Conservation (phyloP, 2,329 filamentous ascomycete genomes). For the Raffaelea arxii region DNA sequence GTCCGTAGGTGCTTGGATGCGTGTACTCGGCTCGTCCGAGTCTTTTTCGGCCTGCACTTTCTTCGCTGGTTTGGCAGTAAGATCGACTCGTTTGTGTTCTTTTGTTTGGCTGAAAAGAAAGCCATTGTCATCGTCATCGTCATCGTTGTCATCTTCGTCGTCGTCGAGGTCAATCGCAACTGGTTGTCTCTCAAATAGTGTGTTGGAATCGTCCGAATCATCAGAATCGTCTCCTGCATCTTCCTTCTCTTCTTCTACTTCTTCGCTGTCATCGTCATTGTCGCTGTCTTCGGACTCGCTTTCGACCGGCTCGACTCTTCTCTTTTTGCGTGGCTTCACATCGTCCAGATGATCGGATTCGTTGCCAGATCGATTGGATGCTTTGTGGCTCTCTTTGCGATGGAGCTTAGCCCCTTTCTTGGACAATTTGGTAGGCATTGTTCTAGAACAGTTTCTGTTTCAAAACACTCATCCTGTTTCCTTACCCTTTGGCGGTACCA, state of each 20-base stretch:
- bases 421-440: not conserved
- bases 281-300: conserved; percentile 11
- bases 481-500: not conserved
- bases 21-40: conserved; percentile 1
- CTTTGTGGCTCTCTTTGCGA: not conserved
- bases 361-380: conserved; percentile 10
- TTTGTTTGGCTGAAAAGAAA: conserved; percentile 9
- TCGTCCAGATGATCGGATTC: conserved; percentile 40
- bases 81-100: no score
- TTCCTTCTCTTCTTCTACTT: not conserved
- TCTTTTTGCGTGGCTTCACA: conserved; percentile 24
- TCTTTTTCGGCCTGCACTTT: conserved; percentile 16
- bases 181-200: no score
- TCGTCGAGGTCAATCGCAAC: not conserved
- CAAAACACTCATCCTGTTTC: not conserved
- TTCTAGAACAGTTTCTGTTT: not conserved
- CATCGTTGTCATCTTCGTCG: not conserved
- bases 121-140: not conserved
- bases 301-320: conserved; percentile 3
- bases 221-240: not conserved
- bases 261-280: conserved; percentile 20
- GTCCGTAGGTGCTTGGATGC: conserved; percentile 42
- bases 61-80: no score
- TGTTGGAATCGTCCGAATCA: not conserved
- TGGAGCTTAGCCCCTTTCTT: not conserved